Percentiles rank a stretch among this genome's conserved stretches.
Evolutionary conservation across 2,329 filamentous ascomycete species (phyloP).

Genomic region (Septoria petroselini): DNA sequence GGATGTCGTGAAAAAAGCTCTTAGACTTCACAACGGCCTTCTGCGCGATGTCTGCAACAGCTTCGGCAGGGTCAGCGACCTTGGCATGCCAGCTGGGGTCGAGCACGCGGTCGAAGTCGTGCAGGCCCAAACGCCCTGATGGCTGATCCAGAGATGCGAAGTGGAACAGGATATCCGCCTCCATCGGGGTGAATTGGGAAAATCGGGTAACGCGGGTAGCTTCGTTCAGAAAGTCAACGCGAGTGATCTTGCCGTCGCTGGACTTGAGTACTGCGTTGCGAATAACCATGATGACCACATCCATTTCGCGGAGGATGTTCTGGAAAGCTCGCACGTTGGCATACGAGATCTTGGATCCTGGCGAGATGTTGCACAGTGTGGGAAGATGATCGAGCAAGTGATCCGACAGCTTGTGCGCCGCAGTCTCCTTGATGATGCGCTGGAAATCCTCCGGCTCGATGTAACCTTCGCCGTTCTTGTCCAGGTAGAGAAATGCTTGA

Average conservation of each 20-base stretch:
- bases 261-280: constrained; percentile 82
- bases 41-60: constrained; percentile 50
- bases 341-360: constrained; percentile 91
- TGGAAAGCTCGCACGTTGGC: constrained; percentile 97
- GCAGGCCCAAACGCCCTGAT: constrained; percentile 75
- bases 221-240: constrained; percentile 91
- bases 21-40: constrained; percentile 56
- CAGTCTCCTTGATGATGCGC: constrained; percentile 90
- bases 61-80: constrained; percentile 43
- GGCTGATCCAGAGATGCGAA: constrained; percentile 91
- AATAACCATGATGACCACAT: constrained; percentile 90
- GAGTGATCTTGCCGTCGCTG: constrained; percentile 85
- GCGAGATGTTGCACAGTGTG: constrained; percentile 90
- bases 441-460: constrained; percentile 96
- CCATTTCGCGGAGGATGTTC: constrained; percentile 97
- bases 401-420: constrained; percentile 94
- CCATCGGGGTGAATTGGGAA: constrained; percentile 96
- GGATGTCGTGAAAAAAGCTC: constrained; percentile 59
- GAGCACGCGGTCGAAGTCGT: constrained; percentile 90
- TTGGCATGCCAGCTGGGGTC: constrained; percentile 82
- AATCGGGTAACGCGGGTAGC: constrained; percentile 88
- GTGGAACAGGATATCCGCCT: constrained; percentile 97
- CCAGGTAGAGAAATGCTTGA: constrained; percentile 89
- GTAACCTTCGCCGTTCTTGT: constrained; percentile 88
- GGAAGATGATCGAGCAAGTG: constrained; percentile 87